phyloP scores from a whole-genome alignment of 169 alveolate genomes.

The Cryptosporidium bovis region DNA sequence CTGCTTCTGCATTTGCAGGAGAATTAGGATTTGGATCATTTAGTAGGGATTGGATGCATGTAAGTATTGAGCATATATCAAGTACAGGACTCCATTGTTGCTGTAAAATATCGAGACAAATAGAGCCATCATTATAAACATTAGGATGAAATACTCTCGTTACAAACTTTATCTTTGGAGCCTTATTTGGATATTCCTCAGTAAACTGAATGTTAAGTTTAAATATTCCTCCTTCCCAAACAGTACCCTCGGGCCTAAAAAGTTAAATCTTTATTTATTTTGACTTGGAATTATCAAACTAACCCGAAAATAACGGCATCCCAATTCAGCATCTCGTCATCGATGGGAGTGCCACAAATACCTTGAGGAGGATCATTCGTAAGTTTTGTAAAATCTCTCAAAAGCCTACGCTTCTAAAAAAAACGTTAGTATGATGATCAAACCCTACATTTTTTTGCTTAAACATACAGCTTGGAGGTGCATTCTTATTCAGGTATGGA shows the following conservation, averaged over 20 bases:
- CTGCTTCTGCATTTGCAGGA: constrained; percentile 90
- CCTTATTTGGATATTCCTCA: constrained; percentile 86
- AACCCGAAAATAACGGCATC: constrained; percentile 87
- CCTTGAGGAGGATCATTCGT: constrained; percentile 82
- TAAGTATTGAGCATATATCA: constrained; percentile 86
- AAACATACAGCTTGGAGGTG: constrained; percentile 71
- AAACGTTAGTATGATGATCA: background rate
- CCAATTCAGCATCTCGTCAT: constrained; percentile 85
- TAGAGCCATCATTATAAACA: constrained; percentile 86
- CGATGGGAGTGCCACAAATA: constrained; percentile 85
- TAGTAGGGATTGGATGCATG: constrained; percentile 85
- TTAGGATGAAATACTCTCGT: constrained; percentile 88
- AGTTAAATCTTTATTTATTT: background rate
- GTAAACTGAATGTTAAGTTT: constrained; percentile 83
- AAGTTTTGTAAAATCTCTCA: constrained; percentile 82
- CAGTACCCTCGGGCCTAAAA: constrained; percentile 86
- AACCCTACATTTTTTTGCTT: background rate
- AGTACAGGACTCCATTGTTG: constrained; percentile 89
- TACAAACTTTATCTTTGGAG: constrained; percentile 83
- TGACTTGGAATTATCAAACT: constrained; percentile 7
- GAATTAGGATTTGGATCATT: constrained; percentile 89
- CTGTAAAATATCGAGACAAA: constrained; percentile 87
- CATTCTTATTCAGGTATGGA: constrained; percentile 6
- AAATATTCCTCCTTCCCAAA: constrained; percentile 90
- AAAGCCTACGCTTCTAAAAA: constrained; percentile 77